A percentile compares a stretch with the other conserved stretches of the same genome.
Conservation (phyloP, 1,284 basidiomycete species). For the Naganishia liquefaciens region DNA sequence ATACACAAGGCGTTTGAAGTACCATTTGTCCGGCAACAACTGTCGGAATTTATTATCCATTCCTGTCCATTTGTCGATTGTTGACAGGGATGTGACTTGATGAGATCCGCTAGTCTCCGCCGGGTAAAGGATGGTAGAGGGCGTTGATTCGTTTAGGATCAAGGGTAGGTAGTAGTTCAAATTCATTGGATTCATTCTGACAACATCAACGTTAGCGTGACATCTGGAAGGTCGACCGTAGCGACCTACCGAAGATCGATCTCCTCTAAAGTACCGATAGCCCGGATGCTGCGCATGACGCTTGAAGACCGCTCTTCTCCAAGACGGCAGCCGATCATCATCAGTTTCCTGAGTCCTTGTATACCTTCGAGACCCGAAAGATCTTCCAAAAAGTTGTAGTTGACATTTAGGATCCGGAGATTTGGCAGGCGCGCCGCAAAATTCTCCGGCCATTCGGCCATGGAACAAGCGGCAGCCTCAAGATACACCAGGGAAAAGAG, state of each 20-base stretch:
- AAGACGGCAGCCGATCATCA: slow-evolving; percentile 79
- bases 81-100: slow-evolving; percentile 21
- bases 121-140: slow-evolving; percentile 31
- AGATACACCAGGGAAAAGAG: slow-evolving; percentile 84
- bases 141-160: slow-evolving; percentile 56
- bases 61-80: slow-evolving; percentile 58
- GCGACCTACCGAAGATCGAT: slow-evolving; percentile 75
- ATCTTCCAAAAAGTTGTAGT: slow-evolving; percentile 84
- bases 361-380: slow-evolving; percentile 74
- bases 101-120: slow-evolving; percentile 20
- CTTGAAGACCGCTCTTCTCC: slow-evolving; percentile 63
- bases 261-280: slow-evolving; percentile 76
- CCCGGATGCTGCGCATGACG: slow-evolving; percentile 68
- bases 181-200: slow-evolving; percentile 90
- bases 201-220: neutral
- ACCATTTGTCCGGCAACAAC: slow-evolving; percentile 80
- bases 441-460: slow-evolving; percentile 70
- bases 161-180: slow-evolving; percentile 91
- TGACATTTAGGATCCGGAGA: slow-evolving; percentile 86
- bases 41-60: slow-evolving; percentile 82
- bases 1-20: slow-evolving; percentile 80
- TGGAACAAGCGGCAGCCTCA: slow-evolving; percentile 86
- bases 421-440: slow-evolving; percentile 75
- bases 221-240: slow-evolving; percentile 9
- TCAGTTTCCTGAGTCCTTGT: slow-evolving; percentile 73